Conservation (phyloP, 371 early-diverging fungal species). For the Mortierella sp. region DNA sequence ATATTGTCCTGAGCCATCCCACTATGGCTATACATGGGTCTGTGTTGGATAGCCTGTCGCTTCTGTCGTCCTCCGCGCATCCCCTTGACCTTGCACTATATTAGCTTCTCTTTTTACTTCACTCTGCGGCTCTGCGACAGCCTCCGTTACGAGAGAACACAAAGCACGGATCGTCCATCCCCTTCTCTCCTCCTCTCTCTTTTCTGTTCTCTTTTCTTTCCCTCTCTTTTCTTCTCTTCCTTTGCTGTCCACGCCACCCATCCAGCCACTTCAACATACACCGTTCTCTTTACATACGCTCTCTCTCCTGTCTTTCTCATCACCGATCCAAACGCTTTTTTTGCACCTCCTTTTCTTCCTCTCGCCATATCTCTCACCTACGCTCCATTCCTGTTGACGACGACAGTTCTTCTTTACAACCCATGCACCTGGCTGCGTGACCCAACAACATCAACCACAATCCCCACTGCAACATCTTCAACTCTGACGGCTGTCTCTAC, state of each 20-base stretch:
- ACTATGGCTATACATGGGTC: conserved; percentile 27
- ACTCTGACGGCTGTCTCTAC: background rate
- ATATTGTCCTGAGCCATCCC: conserved; percentile 5
- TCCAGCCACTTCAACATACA: background rate
- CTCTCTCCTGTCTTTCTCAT: too few species aligned
- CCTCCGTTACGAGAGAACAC: background rate
- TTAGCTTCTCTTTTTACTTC: background rate
- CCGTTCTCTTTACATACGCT: too few species aligned
- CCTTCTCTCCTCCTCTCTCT: background rate
- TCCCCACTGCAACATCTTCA: background rate
- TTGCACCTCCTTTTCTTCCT: background rate
- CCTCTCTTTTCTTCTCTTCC: background rate
- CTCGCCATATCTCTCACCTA: background rate
- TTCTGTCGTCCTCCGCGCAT: conserved; percentile 8
- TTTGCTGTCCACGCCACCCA: background rate
- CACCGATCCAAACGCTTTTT: too few species aligned
- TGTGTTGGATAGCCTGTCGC: conserved; percentile 14
- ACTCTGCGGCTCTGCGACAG: background rate
- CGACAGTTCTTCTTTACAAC: background rate
- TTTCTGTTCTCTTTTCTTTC: background rate
- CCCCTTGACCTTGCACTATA: conserved; percentile 10
- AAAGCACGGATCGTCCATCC: background rate
- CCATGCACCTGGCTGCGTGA: conserved; percentile 12
- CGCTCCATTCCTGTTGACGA: background rate
- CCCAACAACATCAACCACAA: background rate